These are phyloP conservation scores for Amanita pallidorosea DNA, from an alignment of 768 basidiomycete genomes.

Conservation along the genomic window DNA sequence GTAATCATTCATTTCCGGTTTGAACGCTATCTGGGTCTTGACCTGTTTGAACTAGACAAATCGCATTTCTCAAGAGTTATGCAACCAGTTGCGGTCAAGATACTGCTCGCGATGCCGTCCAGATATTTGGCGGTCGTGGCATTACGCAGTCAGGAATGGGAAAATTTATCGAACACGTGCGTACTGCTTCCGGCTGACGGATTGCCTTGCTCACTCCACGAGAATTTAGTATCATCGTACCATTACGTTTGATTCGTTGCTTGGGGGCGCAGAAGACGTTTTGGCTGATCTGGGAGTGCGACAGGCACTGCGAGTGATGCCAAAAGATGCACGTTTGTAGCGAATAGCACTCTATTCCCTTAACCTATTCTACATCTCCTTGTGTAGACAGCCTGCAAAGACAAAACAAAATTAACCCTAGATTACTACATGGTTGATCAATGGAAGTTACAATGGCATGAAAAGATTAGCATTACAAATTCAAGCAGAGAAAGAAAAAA, in stretches of 20 bases:
- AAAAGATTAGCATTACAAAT: neutral
- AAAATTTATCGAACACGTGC: conserved; percentile 57
- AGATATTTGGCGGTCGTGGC: conserved; percentile 80
- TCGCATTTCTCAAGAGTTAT: conserved; percentile 65
- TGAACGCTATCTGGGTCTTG: neutral
- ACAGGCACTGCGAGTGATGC: conserved; percentile 64
- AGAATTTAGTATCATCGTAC: conserved; percentile 47
- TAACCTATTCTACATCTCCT: neutral
- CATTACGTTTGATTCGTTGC: conserved; percentile 56
- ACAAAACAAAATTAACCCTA: neutral
- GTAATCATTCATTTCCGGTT: conserved; percentile 19
- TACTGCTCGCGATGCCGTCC: conserved; percentile 45
- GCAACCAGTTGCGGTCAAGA: conserved; percentile 53
- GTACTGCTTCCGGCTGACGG: conserved; percentile 13
- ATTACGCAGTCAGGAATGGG: conserved; percentile 83
- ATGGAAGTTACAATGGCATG: neutral
- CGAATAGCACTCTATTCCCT: neutral
- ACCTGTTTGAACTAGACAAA: conserved; percentile 32
- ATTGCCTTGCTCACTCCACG: conserved; percentile 6
- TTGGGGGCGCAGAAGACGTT: conserved; percentile 69
- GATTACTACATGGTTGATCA: neutral
- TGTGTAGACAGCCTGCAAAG: too few relatives aligned
- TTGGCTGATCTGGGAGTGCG: conserved; percentile 66
- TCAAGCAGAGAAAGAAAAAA: neutral
- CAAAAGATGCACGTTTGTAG: conserved; percentile 49